phyloP scores from a whole-genome alignment of 1,284 basidiomycete species.

The Boletus smithii region DNA sequence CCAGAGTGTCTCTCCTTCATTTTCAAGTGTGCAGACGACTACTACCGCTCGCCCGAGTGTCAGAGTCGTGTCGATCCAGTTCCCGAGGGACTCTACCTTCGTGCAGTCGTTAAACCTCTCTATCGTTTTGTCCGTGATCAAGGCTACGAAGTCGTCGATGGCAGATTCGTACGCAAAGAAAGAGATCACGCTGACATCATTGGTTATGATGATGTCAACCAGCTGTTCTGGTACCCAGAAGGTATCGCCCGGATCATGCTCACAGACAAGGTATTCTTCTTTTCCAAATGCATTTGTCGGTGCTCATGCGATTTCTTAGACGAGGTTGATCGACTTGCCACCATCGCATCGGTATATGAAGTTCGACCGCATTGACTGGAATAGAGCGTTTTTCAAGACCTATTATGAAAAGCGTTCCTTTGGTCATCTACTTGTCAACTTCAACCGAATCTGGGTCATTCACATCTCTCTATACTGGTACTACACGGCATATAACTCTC shows the following conservation, averaged over 20 bases:
- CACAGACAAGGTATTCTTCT: constrained; percentile 70
- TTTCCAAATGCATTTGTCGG: neutral
- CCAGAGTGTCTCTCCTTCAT: constrained; percentile 98
- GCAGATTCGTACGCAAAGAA: constrained; percentile 92
- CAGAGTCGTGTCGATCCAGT: constrained; percentile 92
- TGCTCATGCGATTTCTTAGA: constrained; percentile 41
- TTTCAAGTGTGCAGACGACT: constrained; percentile 99
- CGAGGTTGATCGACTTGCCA: constrained; percentile 84
- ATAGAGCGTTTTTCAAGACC: constrained; percentile 93
- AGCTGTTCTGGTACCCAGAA: constrained; percentile 99
- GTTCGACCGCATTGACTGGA: constrained; percentile 94
- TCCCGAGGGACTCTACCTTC: constrained; percentile 92
- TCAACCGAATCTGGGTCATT: constrained; percentile 96
- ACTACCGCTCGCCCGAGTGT: constrained; percentile 98
- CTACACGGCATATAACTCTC: constrained; percentile 93
- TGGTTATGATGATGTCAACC: constrained; percentile 99
- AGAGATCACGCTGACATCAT: constrained; percentile 94
- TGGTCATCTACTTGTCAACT: constrained; percentile 93
- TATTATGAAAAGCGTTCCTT: constrained; percentile 95
- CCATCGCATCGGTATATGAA: constrained; percentile 92
- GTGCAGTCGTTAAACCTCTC: constrained; percentile 90
- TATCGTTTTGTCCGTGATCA: constrained; percentile 98
- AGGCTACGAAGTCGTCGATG: constrained; percentile 95
- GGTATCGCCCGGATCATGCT: constrained; percentile 92
- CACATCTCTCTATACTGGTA: constrained; percentile 92